phyloP scores from a whole-genome alignment of 2,329 filamentous ascomycete genomes.

The Xylaria digitata region DNA sequence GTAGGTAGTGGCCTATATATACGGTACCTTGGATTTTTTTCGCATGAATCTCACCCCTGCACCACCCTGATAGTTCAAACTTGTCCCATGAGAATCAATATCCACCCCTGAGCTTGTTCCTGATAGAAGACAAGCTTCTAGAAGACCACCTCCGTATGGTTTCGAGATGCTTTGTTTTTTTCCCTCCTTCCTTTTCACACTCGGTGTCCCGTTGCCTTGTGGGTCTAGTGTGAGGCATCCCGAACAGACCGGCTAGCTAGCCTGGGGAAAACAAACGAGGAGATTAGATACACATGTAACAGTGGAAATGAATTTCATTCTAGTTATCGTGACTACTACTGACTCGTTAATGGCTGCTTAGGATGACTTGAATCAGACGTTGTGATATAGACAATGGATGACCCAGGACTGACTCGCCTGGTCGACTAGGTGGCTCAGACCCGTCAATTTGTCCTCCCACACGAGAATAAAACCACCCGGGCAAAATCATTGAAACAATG shows the following conservation, averaged over 20 bases:
- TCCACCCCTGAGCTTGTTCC: conserved; percentile 1
- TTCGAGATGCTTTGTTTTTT: conserved; percentile 10
- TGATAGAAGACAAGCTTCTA: conserved; percentile 13
- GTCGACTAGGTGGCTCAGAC: conserved; percentile 2
- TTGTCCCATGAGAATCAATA: conserved; percentile 10
- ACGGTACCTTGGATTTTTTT: conserved; percentile 4
- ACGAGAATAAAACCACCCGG: background rate
- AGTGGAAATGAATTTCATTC: background rate
- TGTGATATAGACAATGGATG: background rate
- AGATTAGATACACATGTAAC: conserved; percentile 4
- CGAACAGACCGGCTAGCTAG: background rate
- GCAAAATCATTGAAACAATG: background rate
- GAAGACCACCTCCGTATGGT: conserved; percentile 17
- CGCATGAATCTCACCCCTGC: conserved; percentile 28
- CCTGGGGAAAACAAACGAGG: background rate
- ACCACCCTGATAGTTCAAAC: conserved; percentile 22
- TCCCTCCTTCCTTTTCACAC: conserved; percentile 1
- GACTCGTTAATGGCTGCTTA: conserved; percentile 16
- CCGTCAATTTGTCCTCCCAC: conserved; percentile 1
- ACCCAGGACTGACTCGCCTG: conserved; percentile 20
- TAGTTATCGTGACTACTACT: conserved; percentile 4
- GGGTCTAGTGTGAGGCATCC: conserved; percentile 14
- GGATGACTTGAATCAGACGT: conserved; percentile 7
- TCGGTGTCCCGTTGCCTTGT: conserved; percentile 11
- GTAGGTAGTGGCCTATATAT: conserved; percentile 5